A percentile compares a stretch with the other conserved stretches of the same genome.
These are phyloP conservation scores for Solanum lycopersicoides DNA, from an alignment of 257 asterid genomes.

Conservation along the genomic window DNA sequence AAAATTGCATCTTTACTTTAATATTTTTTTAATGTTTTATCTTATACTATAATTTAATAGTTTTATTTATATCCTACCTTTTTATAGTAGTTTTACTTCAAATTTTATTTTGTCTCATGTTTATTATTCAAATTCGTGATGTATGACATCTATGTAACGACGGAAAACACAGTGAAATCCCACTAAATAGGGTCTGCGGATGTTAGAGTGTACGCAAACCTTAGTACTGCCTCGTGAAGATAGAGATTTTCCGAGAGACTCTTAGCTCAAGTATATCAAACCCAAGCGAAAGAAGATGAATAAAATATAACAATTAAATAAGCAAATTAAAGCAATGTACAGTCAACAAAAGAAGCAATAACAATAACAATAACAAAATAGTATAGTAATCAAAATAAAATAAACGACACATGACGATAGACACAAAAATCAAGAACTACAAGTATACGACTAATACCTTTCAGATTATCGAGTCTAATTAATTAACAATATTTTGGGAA, in stretches of 20 bases:
- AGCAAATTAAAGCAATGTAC: not conserved
- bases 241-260: rapidly evolving
- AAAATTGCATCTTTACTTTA: too few relatives aligned
- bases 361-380: too few relatives aligned
- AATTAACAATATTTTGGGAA: not conserved
- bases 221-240: not conserved
- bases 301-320: too few relatives aligned
- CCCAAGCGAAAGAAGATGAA: not conserved
- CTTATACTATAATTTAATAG: too few relatives aligned
- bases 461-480: not conserved
- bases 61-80: too few relatives aligned
- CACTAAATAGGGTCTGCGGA: not conserved
- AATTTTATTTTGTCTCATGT: too few relatives aligned
- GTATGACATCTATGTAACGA: too few relatives aligned
- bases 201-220: not conserved
- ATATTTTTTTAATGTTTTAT: too few relatives aligned
- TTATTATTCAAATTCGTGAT: too few relatives aligned
- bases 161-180: too few relatives aligned
- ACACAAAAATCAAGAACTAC: not conserved
- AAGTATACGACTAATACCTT: not conserved
- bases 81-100: too few relatives aligned
- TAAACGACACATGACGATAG: not conserved
- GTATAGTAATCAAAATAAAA: not conserved
- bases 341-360: not conserved
- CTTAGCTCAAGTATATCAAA: not conserved